Base-by-base conservation (phyloP, 352 stramenopile species). In the Phytophthora brassicae region DNA sequence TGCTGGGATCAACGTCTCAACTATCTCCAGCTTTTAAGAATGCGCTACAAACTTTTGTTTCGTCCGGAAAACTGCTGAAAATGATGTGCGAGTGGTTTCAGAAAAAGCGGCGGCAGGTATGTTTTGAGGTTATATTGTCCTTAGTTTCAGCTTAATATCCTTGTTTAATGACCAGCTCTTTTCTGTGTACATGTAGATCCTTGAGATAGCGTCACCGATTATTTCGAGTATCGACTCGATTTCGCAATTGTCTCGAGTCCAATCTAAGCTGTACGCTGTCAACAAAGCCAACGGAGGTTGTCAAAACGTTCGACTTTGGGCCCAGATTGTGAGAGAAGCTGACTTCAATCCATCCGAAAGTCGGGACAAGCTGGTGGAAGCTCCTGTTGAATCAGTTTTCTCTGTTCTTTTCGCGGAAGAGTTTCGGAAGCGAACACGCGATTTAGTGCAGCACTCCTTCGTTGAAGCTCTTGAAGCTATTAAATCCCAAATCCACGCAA, bases 361-460 rank as follows among this genome's bases (percentile, higher is more conserved):
- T 43, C 17, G 22, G 8, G 56, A 71, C 8, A 68, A 70, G 5
- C 28, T 59, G 12, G 3, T 19, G 8, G 19, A 4, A 43, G 36
- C 2, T 29, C 22, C 58, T 50, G 46, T 55, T 42, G 50, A 71
- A 9, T 88, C 81, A 0, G 75, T 90, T 35, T 94, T 92, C 47
- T 58, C 78, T 19, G 36, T 82, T 35, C 35, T 94, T 6, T 92
- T 89, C 48, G 84, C 81, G 0, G 73, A 83, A 17, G 54, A 75
- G 12, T 88, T 94, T 38, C 71, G 82, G 23, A 81, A 79, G 50
- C 59, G 75, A 46, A 90, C 79, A 4, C 75, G 84, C 19, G 75
- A 89, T 58, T 68, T 94, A 49, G 81, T 94, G 14, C 84, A 92
- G 50, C 72, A 75, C 42, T 91, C 77, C 4, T 94, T 94, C 46